phyloP scores from a whole-genome alignment of 2,329 filamentous ascomycete species.

The Aspergillus viridinutans region DNA sequence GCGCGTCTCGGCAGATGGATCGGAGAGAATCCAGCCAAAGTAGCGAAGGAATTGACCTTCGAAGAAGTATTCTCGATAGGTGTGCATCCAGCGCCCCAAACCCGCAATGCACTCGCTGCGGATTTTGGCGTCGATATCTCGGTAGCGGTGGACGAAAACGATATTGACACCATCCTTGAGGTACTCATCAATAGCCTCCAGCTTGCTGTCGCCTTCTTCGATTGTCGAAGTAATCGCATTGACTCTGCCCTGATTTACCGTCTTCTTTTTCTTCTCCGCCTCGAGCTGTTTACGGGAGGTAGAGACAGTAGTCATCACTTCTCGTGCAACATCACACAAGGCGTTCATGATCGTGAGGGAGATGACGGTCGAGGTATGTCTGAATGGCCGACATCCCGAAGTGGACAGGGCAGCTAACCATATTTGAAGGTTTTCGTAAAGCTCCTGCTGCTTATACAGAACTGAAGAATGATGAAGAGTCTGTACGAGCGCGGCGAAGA shows the following conservation, averaged over 20 bases:
- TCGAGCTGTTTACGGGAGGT: slow-evolving; percentile 76
- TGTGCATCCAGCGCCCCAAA: slow-evolving; percentile 82
- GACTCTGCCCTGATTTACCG: slow-evolving; percentile 73
- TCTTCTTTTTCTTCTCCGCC: slow-evolving; percentile 66
- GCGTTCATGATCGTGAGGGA: slow-evolving; percentile 74
- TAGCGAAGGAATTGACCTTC: slow-evolving; percentile 89
- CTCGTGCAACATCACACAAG: slow-evolving; percentile 68
- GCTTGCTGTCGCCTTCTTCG: slow-evolving; percentile 64
- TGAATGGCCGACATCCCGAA: slow-evolving; percentile 79
- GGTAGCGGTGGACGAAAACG: slow-evolving; percentile 91
- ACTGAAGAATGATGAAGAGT: slow-evolving; percentile 77
- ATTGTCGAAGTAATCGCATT: slow-evolving; percentile 69
- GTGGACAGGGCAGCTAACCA: slow-evolving; percentile 93
- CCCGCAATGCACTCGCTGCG: slow-evolving; percentile 83
- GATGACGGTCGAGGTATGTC: slow-evolving; percentile 87
- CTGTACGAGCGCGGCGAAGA: slow-evolving; percentile 72
- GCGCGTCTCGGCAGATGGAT: slow-evolving; percentile 68
- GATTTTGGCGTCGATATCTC: slow-evolving; percentile 86
- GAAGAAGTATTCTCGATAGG: slow-evolving; percentile 81
- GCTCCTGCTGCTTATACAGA: slow-evolving; percentile 68
- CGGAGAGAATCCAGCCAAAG: slow-evolving; percentile 91
- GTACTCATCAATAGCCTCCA: slow-evolving; percentile 64
- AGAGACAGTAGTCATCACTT: slow-evolving; percentile 67
- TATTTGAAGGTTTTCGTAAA: slow-evolving; percentile 83
- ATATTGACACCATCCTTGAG: slow-evolving; percentile 87